These are phyloP conservation scores for Cyberlindnera amylophila DNA, from an alignment of 805 yeast genomes.

Conservation along the genomic window DNA sequence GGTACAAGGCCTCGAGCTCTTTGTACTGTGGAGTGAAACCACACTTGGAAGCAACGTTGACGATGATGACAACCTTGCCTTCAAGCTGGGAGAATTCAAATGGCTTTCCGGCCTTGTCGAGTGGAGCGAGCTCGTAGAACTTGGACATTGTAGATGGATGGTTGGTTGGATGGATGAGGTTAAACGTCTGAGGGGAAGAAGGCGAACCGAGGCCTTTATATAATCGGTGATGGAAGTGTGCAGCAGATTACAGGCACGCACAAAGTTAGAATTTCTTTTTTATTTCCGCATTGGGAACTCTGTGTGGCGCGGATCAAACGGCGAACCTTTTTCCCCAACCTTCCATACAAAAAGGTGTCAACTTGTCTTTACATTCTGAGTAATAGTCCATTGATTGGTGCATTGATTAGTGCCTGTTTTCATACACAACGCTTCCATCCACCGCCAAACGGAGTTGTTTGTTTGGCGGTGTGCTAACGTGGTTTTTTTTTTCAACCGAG, in stretches of 20 bases:
- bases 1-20: constrained; percentile 66
- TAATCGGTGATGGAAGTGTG: background rate
- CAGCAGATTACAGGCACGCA: background rate
- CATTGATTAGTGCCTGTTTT: too few species aligned
- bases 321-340: background rate
- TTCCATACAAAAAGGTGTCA: too few species aligned
- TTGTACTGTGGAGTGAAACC: constrained; percentile 78
- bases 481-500: too few species aligned
- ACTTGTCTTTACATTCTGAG: too few species aligned
- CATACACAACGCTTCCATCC: too few species aligned
- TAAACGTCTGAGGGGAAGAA: too few species aligned
- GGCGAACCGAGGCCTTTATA: background rate
- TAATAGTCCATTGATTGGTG: too few species aligned
- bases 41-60: constrained; percentile 87
- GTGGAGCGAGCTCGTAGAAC: constrained; percentile 67
- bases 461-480: too few species aligned
- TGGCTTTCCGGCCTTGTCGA: constrained; percentile 54
- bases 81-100: constrained; percentile 57
- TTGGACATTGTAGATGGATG: constrained; percentile 49
- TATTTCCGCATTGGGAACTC: constrained; percentile 4
- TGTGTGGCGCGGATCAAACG: constrained; percentile 10
- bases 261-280: constrained; percentile 9
- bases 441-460: too few species aligned
- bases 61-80: constrained; percentile 80
- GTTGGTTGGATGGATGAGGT: too few species aligned